phyloP scores from a whole-genome alignment of 805 yeast genomes.

The Maudiozyma bulderi region DNA sequence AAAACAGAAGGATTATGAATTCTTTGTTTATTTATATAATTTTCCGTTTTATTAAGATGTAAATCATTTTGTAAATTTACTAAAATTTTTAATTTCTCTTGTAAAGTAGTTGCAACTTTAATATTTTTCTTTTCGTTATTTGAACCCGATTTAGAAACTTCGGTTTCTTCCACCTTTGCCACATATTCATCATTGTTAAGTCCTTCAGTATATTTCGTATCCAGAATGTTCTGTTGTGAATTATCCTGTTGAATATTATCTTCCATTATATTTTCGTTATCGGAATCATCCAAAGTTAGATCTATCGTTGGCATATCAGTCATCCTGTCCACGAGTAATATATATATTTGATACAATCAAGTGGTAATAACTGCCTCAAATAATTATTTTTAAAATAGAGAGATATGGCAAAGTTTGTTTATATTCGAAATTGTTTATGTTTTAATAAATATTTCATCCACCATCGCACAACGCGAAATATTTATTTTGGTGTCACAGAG shows the following conservation, averaged over 20 bases:
- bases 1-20: not conserved
- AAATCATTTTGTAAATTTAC: not conserved
- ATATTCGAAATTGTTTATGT: no score
- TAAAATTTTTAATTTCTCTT: not conserved
- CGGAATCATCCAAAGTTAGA: slow-evolving; percentile 12
- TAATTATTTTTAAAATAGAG: no score
- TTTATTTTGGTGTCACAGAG: no score
- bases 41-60: not conserved
- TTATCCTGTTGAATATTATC: not conserved
- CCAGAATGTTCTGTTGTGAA: not conserved
- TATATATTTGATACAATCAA: no score
- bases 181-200: not conserved
- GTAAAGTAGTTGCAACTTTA: not conserved
- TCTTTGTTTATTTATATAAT: not conserved
- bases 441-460: no score
- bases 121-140: not conserved
- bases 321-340: no score
- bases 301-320: slow-evolving; percentile 14
- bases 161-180: no score
- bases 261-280: not conserved
- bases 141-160: no score
- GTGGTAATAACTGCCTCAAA: no score
- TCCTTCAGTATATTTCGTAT: not conserved
- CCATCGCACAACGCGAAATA: no score
- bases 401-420: no score